Conservation (phyloP, 495 filamentous ascomycete species). For the Neurospora tetraspora region DNA sequence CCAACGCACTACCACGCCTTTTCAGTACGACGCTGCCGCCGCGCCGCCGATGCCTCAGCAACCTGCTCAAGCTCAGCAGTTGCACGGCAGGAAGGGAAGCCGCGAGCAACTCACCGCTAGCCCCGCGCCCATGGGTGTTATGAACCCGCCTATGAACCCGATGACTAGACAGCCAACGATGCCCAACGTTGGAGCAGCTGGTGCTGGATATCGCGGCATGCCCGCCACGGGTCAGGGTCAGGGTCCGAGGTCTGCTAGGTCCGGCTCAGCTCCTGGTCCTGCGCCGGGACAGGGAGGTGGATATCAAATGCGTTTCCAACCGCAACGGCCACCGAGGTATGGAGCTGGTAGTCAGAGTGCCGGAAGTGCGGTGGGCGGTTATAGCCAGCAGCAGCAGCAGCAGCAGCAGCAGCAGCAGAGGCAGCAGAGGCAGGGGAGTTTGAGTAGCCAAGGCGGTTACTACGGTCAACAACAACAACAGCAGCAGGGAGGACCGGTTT, state of each 20-base stretch:
- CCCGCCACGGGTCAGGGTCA: not conserved
- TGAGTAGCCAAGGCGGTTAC: not conserved
- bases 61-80: not conserved
- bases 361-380: not conserved
- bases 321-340: not conserved
- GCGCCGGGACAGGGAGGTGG: not conserved
- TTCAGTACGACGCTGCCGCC: not conserved
- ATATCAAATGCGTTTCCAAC: not conserved
- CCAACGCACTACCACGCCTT: not conserved
- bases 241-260: not conserved
- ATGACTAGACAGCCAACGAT: not conserved
- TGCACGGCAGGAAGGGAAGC: not conserved
- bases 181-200: not conserved
- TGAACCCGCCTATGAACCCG: not conserved
- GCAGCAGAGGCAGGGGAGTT: not conserved
- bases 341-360: not conserved
- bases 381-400: not conserved
- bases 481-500: not conserved
- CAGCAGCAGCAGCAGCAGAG: too few species aligned
- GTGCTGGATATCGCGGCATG: not conserved
- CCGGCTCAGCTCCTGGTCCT: rapidly evolving
- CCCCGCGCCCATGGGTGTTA: not conserved
- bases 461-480: not conserved
- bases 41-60: not conserved
- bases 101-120: not conserved